Conservation (phyloP, 495 filamentous ascomycete species). For the Thozetella sp. region DNA sequence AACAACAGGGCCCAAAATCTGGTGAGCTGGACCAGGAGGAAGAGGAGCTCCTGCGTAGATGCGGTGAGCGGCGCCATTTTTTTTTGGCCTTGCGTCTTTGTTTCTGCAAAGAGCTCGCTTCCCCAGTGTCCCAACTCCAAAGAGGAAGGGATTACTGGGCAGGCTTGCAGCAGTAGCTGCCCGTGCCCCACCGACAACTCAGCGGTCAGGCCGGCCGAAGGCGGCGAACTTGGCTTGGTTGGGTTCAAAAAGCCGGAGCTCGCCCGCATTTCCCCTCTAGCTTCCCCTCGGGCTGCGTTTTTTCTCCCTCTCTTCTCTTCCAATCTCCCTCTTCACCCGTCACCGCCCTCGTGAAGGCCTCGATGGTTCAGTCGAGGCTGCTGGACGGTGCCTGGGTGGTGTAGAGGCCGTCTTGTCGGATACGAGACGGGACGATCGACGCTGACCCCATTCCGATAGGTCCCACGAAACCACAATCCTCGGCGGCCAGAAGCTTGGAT, state of each 20-base stretch:
- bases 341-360: background rate
- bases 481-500: background rate
- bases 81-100: too few species aligned
- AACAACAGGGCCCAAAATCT: too few species aligned
- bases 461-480: background rate
- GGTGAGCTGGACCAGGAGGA: too few species aligned
- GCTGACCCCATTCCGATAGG: background rate
- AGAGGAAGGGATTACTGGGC: slow-evolving; percentile 1
- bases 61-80: too few species aligned
- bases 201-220: slow-evolving; percentile 13
- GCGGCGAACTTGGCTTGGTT: slow-evolving; percentile 6
- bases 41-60: too few species aligned
- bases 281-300: background rate
- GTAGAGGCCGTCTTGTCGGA: background rate
- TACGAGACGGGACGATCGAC: background rate
- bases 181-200: slow-evolving; percentile 28
- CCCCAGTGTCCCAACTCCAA: too few species aligned
- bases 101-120: too few species aligned
- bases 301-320: background rate
- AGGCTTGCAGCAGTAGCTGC: slow-evolving; percentile 3
- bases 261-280: slow-evolving; percentile 6
- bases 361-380: background rate
- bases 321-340: background rate
- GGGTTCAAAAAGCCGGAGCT: slow-evolving; percentile 9
- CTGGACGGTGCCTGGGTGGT: background rate